Percentiles rank a stretch among this genome's conserved stretches.
Evolutionary conservation across 2,329 filamentous ascomycete genomes (phyloP).

Genomic region (Cercospora nicotianae): DNA sequence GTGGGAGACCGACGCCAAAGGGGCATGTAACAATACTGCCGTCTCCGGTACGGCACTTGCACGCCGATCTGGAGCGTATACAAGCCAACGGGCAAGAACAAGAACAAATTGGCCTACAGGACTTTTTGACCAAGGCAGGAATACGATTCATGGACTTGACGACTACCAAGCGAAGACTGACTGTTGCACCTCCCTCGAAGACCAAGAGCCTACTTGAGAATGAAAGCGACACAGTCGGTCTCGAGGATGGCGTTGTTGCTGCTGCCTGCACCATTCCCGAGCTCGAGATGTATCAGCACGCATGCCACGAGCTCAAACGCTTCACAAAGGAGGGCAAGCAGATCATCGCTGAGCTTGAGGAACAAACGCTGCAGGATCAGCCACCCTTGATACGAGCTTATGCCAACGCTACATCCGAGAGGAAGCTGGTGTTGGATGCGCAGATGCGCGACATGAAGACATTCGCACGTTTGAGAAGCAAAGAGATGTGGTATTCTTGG

Average conservation of each 20-base stretch:
- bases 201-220: constrained; percentile 42
- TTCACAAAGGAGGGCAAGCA: constrained; percentile 92
- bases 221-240: constrained; percentile 36
- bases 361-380: constrained; percentile 84
- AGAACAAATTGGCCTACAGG: constrained; percentile 65
- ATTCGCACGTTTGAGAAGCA: constrained; percentile 83
- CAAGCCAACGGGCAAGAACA: constrained; percentile 22
- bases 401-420: constrained; percentile 76
- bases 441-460: constrained; percentile 98
- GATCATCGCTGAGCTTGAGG: constrained; percentile 88
- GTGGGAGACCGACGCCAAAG: constrained; percentile 33
- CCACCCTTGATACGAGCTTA: constrained; percentile 91
- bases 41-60: constrained; percentile 33
- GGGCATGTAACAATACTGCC: constrained; percentile 19
- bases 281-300: constrained; percentile 91
- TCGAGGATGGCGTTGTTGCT: constrained; percentile 81
- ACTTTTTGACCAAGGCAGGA: constrained; percentile 92
- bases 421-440: constrained; percentile 86
- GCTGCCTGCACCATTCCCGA: constrained; percentile 89
- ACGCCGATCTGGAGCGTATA: constrained; percentile 32
- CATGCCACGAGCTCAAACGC: constrained; percentile 91
- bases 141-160: constrained; percentile 98
- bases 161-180: constrained; percentile 91
- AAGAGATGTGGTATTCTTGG: constrained; percentile 98
- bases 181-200: constrained; percentile 57